Conservation (phyloP, 1,139 yeast species). For the Saccharomyces pastorianus region DNA sequence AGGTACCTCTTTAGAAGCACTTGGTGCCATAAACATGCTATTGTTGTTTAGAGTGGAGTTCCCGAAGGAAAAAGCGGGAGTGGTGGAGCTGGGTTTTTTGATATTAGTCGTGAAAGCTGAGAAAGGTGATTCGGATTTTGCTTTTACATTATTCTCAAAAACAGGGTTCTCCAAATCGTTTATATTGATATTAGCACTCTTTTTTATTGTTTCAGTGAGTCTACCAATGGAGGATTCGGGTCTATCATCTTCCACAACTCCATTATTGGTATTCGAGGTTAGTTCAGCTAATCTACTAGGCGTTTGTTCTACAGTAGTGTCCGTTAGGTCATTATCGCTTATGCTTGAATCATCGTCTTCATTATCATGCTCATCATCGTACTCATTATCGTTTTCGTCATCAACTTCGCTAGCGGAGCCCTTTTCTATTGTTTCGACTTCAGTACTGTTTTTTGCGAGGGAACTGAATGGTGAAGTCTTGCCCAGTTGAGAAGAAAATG, state of each 20-base stretch:
- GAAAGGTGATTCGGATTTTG: conserved; percentile 18
- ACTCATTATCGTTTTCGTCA: not conserved
- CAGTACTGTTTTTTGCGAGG: no score
- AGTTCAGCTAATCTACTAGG: conserved; percentile 4
- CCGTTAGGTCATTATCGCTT: conserved; percentile 7
- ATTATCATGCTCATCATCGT: not conserved
- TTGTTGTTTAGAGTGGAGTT: not conserved
- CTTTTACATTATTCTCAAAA: conserved; percentile 1
- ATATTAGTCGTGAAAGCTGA: conserved; percentile 19
- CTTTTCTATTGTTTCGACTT: not conserved
- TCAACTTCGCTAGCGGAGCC: not conserved
- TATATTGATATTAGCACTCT: conserved; percentile 20
- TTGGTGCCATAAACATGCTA: not conserved
- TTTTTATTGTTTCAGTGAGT: conserved; percentile 23
- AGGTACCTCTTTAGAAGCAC: not conserved
- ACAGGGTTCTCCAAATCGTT: conserved; percentile 7
- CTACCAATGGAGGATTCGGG: conserved; percentile 13
- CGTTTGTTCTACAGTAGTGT: conserved; percentile 19
- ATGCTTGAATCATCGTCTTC: not conserved
- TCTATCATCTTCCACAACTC: not conserved
- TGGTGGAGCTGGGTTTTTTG: conserved; percentile 8
- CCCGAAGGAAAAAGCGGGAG: conserved; percentile 18
- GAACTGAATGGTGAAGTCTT: no score
- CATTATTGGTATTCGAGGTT: not conserved
- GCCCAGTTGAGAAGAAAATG: no score